phyloP scores from a whole-genome alignment of 2,329 filamentous ascomycete species.

The Eutypa lata region DNA sequence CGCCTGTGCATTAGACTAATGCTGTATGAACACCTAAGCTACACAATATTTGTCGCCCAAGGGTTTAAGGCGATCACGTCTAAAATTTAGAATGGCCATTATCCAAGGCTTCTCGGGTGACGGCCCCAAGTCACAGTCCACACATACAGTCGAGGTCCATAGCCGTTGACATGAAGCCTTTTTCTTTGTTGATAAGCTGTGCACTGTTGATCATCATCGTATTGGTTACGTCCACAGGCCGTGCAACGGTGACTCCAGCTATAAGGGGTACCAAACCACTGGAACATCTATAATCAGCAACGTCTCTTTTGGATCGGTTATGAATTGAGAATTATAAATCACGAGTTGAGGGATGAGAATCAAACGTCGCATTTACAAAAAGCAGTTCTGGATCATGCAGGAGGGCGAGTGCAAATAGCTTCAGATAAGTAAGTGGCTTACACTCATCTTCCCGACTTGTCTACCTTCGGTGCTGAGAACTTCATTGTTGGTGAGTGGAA shows the following conservation, averaged over 20 bases:
- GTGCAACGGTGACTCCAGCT: conserved; percentile 8
- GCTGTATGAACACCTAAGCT: too few species aligned
- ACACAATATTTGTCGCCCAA: neutral
- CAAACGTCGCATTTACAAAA: too few species aligned
- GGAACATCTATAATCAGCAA: too few species aligned
- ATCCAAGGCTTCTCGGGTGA: neutral
- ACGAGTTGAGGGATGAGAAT: too few species aligned
- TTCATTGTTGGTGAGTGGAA: conserved; percentile 13
- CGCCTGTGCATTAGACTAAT: too few species aligned
- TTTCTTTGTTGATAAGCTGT: conserved; percentile 2
- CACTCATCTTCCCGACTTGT: conserved; percentile 14
- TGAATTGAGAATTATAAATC: too few species aligned
- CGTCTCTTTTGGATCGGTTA: too few species aligned
- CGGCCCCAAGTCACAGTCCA: conserved; percentile 14
- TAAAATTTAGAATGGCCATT: neutral
- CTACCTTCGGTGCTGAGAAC: conserved; percentile 12
- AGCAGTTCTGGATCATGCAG: neutral
- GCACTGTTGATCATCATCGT: conserved; percentile 3
- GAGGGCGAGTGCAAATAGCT: neutral
- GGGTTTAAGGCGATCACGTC: neutral
- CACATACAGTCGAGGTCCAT: conserved; percentile 14
- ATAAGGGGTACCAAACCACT: neutral
- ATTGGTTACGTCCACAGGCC: neutral
- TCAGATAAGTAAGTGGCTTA: neutral
- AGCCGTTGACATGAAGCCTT: conserved; percentile 5